Evolutionary conservation across 2,329 filamentous ascomycete genomes (phyloP), one percentile per base, ranked within the genome.

Genomic region (Fusarium sarcochroum): DNA sequence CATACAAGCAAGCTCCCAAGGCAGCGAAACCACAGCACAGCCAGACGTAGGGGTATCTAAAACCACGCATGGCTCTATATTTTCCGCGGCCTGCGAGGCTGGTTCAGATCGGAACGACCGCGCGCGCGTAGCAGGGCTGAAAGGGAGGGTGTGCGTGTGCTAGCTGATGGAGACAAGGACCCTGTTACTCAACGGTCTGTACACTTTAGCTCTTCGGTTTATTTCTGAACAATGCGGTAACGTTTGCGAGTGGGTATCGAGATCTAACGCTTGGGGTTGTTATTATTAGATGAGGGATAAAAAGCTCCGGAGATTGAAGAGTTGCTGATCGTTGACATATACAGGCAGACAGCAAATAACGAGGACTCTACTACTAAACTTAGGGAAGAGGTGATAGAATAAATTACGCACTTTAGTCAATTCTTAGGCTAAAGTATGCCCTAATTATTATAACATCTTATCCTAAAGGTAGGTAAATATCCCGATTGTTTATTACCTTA

Each of bases 1-100:
- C 79, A 44, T 80, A 79, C 13, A 79, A 60, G 45, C 76, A 79
- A 9, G 79, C 78, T 25, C 79, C 79, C 1, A 80, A 68, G 7
- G 77, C 70, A 9, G 79, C 78, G 40, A 80, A 79, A 62, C 71
- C 74, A 64, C 79, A 78, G 42, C 76, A 80, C 17, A 74, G 68
- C 72, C 72, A 73, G 30, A 69, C 48, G 23, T 70, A 78, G 6
- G 77, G 78, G 58, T 79, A 72, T 30, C 73, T 68, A 49, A 78
- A 62, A 50, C 48, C 58, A 34, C 37, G n/a, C 71, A 71, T 74
- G 10, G 14, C 37, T 42, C 27, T 34, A 7, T 18, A 20, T 27
- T 7, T 3, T 46, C 52, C 40, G 53, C 44, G 44, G 23, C 27
- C 13, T 23, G 14, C 10, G 41, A 21, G 27, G 27, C 10, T 30